Base-by-base conservation (phyloP, 1,139 yeast genomes). In the Candida albicans region DNA sequence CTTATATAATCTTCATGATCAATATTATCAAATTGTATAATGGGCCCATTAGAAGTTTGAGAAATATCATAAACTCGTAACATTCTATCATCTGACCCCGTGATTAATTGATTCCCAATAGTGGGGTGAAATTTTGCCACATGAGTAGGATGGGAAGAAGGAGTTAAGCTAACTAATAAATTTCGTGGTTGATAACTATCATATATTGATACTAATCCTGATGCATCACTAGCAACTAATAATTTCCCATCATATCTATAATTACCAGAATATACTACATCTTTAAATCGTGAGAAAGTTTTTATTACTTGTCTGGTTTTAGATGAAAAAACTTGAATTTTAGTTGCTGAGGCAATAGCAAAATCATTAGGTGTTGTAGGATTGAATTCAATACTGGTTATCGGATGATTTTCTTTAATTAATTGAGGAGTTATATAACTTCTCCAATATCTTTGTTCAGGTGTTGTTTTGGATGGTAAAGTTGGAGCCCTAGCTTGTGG, bases 381-480 rank as follows among this genome's bases (percentile, higher is more conserved):
- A 59, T 88, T 91, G 73, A 93, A 95, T 52, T 84, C 79, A 45
- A 93, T 83, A 58, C 89, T 95, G 33, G 87, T 84, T 43, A 95
- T 89, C 27, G 97, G 88, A 61, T 88, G 90, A 67, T 88, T 93
- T 65, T 95, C 99, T 65, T 93, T 93, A 39, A 91, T 91, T 40
- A 93, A 74, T 58, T 91, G 91, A 1, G 98, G 95, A 53, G 82
- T 86, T 35, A 80, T 73, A 58, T 79, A 85, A 11, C 91, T 90
- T 55, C 95, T 75, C 99, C 99, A 95, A 68, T 88, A 93, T 54
- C 95, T 75, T 60, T 90, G 96, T 56, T 93, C 99, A 0, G 98
- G 93, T 0, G 97, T 90, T 3, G 93, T 84, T 55, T 87, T 91
- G 11, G 74, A 65, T 2, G 97, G 96, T 48, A 73, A 63, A 1